Evolutionary conservation across 1,284 basidiomycete species (phyloP).

Genomic region (Athelia psychrophila): DNA sequence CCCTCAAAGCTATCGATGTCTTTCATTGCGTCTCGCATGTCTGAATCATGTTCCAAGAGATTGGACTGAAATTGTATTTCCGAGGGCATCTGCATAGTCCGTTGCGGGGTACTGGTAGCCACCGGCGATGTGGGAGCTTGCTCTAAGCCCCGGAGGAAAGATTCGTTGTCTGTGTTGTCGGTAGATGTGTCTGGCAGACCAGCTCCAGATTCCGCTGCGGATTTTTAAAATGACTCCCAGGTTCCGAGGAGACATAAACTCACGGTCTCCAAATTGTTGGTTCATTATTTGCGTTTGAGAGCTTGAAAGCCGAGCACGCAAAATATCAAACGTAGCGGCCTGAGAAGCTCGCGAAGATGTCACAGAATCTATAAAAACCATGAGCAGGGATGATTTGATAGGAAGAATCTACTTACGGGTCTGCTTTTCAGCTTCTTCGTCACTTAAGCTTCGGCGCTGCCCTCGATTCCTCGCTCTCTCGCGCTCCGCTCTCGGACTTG

Average conservation of each 20-base stretch:
- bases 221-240: neutral
- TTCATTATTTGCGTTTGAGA: conserved; percentile 35
- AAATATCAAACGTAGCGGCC: conserved; percentile 44
- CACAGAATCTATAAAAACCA: conserved; percentile 19
- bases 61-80: conserved; percentile 57
- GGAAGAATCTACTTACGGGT: conserved; percentile 42
- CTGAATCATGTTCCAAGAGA: conserved; percentile 67
- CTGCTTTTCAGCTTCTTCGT: conserved; percentile 59
- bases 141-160: conserved; percentile 34
- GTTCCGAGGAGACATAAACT: conserved; percentile 8
- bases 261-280: conserved; percentile 31
- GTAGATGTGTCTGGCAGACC: conserved; percentile 17
- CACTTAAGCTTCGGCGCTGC: conserved; percentile 59
- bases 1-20: conserved; percentile 50
- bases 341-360: conserved; percentile 39
- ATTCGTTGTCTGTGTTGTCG: conserved; percentile 36
- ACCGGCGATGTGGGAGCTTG: conserved; percentile 40
- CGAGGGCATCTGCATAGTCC: conserved; percentile 58
- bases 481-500: conserved; percentile 43
- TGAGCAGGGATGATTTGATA: conserved; percentile 2
- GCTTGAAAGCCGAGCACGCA: conserved; percentile 45
- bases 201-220: conserved; percentile 3
- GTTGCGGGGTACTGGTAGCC: conserved; percentile 52
- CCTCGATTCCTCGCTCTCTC: conserved; percentile 45
- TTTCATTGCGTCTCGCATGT: conserved; percentile 68